A percentile compares a stretch with the other conserved stretches of the same genome.
Conservation (phyloP, 2,329 filamentous ascomycete genomes). For the Annulohypoxylon truncatum region DNA sequence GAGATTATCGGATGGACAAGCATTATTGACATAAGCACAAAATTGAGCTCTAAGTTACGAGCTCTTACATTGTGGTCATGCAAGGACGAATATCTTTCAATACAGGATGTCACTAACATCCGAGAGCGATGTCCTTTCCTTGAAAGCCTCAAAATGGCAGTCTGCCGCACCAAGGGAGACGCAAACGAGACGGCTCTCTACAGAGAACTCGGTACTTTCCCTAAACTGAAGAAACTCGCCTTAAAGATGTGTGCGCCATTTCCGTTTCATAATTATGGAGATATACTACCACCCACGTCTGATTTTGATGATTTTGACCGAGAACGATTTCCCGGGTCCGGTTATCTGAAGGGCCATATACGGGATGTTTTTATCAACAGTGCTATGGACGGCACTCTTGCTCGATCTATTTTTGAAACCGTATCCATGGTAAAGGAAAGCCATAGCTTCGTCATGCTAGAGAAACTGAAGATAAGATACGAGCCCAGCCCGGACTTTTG, state of each 20-base stretch:
- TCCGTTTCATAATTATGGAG: background rate
- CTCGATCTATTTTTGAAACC: conserved; percentile 5
- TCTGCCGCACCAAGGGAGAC: conserved; percentile 8
- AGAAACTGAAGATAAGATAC: background rate
- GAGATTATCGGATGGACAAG: background rate
- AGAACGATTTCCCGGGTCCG: background rate
- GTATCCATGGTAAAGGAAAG: background rate
- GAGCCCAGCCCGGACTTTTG: background rate
- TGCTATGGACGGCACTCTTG: conserved; percentile 7
- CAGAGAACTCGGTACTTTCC: conserved; percentile 7
- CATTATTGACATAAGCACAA: background rate
- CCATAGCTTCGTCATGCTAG: background rate
- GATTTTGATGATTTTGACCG: background rate
- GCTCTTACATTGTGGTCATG: background rate
- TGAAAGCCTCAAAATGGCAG: background rate
- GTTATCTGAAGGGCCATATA: background rate
- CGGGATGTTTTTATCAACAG: conserved; percentile 6
- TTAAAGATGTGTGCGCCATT: background rate
- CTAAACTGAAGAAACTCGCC: conserved; percentile 5
- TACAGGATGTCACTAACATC: background rate
- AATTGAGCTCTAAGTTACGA: background rate
- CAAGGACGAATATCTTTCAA: background rate
- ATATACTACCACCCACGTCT: background rate
- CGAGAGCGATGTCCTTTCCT: conserved; percentile 8
- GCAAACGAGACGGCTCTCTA: background rate